Evolutionary conservation across 2,329 filamentous ascomycete genomes (phyloP).

Genomic region (Pseudocercospora musae): DNA sequence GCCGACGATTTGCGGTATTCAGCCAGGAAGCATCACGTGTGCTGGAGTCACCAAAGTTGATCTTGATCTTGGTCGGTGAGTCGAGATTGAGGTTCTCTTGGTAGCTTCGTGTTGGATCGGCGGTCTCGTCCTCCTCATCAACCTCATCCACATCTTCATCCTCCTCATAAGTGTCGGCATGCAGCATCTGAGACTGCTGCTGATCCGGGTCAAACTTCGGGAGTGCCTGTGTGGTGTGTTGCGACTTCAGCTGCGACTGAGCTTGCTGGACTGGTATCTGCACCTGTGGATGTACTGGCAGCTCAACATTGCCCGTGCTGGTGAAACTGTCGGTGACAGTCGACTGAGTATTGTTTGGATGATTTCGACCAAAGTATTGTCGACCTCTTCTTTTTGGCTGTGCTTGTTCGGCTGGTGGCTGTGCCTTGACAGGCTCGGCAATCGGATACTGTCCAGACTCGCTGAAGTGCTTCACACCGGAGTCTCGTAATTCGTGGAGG

Average conservation of each 20-base stretch:
- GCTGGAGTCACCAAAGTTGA: slow-evolving; percentile 37
- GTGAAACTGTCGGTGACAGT: slow-evolving; percentile 17
- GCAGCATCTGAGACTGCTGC: neutral
- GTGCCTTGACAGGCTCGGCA: neutral
- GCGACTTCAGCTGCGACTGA: slow-evolving; percentile 3
- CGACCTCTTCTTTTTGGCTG: slow-evolving; percentile 12
- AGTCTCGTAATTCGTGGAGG: neutral
- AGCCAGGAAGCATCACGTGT: slow-evolving; percentile 12
- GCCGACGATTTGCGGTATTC: slow-evolving; percentile 7
- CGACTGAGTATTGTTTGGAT: slow-evolving; percentile 1
- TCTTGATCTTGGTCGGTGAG: slow-evolving; percentile 35
- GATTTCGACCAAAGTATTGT: slow-evolving; percentile 2
- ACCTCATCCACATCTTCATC: slow-evolving; percentile 9
- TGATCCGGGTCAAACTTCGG: neutral
- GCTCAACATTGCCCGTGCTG: slow-evolving; percentile 7
- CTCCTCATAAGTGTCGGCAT: slow-evolving; percentile 2
- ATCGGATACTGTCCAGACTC: neutral
- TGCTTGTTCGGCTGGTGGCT: neutral
- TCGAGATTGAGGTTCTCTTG: slow-evolving; percentile 37
- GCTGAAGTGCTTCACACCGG: neutral
- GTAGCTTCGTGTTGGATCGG: slow-evolving; percentile 29
- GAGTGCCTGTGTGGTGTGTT: neutral
- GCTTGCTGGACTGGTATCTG: slow-evolving; percentile 9
- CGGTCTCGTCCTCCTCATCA: slow-evolving; percentile 5
- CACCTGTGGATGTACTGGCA: neutral